Evolutionary conservation across 139 green algal genomes (phyloP).

Genomic region (Chlorella sp.): DNA sequence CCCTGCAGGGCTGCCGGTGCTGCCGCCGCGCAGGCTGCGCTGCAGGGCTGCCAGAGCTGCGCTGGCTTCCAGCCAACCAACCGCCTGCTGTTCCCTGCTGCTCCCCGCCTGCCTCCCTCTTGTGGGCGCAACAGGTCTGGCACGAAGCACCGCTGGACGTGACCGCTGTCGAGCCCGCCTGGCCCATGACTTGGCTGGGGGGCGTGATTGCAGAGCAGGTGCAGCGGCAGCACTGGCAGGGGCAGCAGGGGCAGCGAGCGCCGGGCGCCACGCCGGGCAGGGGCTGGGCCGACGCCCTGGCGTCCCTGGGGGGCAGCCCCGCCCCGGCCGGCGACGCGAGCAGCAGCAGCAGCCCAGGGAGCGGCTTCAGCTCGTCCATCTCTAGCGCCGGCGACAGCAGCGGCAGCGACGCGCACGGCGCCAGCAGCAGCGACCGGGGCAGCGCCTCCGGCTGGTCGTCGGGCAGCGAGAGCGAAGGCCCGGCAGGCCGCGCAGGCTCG

Average conservation of each 20-base stretch:
- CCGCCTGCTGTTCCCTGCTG: too few relatives aligned
- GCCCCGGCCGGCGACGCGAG: too few relatives aligned
- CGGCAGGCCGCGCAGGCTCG: too few relatives aligned
- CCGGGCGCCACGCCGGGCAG: too few relatives aligned
- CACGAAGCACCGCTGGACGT: constrained; percentile 20
- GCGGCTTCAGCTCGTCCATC: too few relatives aligned
- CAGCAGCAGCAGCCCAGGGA: background rate
- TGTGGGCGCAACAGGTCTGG: constrained; percentile 42
- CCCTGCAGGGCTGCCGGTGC: too few relatives aligned
- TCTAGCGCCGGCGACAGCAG: background rate
- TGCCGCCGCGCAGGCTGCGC: too few relatives aligned
- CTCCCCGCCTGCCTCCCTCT: too few relatives aligned
- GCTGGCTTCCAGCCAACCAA: too few relatives aligned
- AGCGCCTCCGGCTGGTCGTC: background rate
- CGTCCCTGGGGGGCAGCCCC: too few relatives aligned
- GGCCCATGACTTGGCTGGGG: constrained; percentile 62
- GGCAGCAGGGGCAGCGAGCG: background rate
- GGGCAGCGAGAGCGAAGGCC: background rate
- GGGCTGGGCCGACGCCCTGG: too few relatives aligned
- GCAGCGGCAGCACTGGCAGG: constrained; percentile 8
- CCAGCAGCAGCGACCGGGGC: background rate
- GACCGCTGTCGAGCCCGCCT: constrained; percentile 63
- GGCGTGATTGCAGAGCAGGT: background rate
- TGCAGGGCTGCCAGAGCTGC: too few relatives aligned
- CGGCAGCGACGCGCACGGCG: background rate